Percentiles rank a stretch among this genome's conserved stretches.
These are phyloP conservation scores for Podaxis sp. DNA, from an alignment of 768 basidiomycete species.

Conservation along the genomic window DNA sequence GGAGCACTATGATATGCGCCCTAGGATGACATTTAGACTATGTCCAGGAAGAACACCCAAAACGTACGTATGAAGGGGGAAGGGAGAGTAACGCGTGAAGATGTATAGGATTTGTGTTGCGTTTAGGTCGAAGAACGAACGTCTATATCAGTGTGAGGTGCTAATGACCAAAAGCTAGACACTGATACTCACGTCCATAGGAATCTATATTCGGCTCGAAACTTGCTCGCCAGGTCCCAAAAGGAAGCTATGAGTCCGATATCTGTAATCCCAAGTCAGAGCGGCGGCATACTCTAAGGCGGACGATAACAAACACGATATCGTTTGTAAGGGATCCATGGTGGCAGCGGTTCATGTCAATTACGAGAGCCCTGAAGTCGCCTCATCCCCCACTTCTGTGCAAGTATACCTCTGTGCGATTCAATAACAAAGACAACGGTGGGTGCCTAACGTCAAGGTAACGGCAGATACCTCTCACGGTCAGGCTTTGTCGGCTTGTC, in stretches of 20 bases:
- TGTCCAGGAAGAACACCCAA: background rate
- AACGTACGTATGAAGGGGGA: background rate
- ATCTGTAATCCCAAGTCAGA: background rate
- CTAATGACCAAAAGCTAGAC: background rate
- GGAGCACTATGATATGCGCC: background rate
- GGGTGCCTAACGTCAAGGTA: no score
- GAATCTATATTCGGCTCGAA: background rate
- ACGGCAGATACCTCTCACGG: no score
- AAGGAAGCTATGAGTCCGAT: background rate
- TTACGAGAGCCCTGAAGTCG: background rate
- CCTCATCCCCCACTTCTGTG: no score
- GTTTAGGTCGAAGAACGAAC: background rate
- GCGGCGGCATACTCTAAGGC: background rate
- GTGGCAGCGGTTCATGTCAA: no score
- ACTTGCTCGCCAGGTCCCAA: background rate
- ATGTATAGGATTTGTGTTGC: conserved; percentile 2
- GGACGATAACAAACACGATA: background rate
- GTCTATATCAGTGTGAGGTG: background rate
- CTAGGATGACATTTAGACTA: background rate
- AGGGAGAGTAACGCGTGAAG: conserved; percentile 1
- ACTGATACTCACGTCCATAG: background rate
- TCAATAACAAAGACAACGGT: no score
- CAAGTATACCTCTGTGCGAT: no score
- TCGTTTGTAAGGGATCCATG: background rate
- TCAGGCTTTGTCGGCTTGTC: no score